phyloP scores from a whole-genome alignment of 2,329 filamentous ascomycete species.

The Botrytis sinoallii region DNA sequence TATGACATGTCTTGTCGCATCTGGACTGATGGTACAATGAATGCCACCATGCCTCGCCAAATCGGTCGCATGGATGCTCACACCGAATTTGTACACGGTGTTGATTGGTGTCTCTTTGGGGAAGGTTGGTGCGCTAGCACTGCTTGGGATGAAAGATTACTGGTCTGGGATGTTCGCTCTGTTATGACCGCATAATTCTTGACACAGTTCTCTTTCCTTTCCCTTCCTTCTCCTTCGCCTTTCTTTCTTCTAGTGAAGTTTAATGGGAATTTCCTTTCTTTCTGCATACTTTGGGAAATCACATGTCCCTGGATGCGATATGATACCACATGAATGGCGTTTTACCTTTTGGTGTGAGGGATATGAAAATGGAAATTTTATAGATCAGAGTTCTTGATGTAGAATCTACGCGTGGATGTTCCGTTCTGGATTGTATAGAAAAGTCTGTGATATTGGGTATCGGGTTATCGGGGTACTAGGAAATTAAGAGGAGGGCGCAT shows the following conservation, averaged over 20 bases:
- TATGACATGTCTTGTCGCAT: slow-evolving; percentile 98
- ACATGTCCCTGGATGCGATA: background rate
- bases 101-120: slow-evolving; percentile 98
- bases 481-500: background rate
- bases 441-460: background rate
- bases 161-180: slow-evolving; percentile 85
- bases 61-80: slow-evolving; percentile 80
- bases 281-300: background rate
- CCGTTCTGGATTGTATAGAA: background rate
- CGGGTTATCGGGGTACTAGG: background rate
- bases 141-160: slow-evolving; percentile 88
- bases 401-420: background rate
- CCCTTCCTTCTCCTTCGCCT: background rate
- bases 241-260: slow-evolving; percentile 7
- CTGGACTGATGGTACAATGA: slow-evolving; percentile 71
- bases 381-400: background rate
- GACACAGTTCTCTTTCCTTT: background rate
- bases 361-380: background rate
- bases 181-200: slow-evolving; percentile 47
- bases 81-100: slow-evolving; percentile 92
- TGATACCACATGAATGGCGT: slow-evolving; percentile 15
- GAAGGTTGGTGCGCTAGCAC: slow-evolving; percentile 95
- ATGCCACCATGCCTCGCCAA: slow-evolving; percentile 38
- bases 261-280: background rate
- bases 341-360: background rate